Evolutionary conservation across 192 early-diverging fungal species (phyloP).

Genomic region (Coemansia asiatica): DNA sequence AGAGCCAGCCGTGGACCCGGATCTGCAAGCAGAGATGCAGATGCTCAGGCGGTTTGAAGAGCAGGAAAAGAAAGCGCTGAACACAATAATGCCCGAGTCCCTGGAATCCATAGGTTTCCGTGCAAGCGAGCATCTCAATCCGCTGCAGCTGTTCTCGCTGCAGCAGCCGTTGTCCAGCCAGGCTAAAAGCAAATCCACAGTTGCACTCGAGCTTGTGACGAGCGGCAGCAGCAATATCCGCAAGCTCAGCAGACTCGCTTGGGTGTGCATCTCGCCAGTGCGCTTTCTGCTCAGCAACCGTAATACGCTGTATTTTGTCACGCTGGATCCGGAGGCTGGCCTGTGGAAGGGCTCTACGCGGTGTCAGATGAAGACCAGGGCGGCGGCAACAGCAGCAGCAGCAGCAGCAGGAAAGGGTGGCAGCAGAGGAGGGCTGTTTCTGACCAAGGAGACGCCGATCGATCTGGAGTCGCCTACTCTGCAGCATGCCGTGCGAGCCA

Average conservation of each 20-base stretch:
- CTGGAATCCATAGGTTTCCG: background rate
- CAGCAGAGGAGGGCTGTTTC: no score
- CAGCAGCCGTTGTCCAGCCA: background rate
- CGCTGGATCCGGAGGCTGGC: background rate
- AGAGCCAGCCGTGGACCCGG: background rate
- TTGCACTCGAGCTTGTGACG: conserved; percentile 14
- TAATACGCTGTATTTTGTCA: conserved; percentile 14
- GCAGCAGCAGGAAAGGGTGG: no score
- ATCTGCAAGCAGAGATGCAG: background rate
- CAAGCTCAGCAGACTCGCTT: conserved; percentile 19
- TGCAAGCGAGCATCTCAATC: background rate
- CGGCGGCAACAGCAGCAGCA: background rate
- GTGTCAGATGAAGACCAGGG: conserved; percentile 6
- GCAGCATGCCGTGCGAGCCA: background rate
- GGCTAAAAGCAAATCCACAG: background rate
- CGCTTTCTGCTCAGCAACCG: conserved; percentile 18
- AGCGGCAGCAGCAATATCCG: conserved; percentile 27
- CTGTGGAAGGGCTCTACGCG: conserved; percentile 17
- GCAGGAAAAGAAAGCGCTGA: background rate
- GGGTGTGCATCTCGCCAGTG: conserved; percentile 31
- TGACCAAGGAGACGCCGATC: background rate
- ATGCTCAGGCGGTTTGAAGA: background rate
- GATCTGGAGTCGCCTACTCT: background rate
- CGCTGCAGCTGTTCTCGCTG: background rate
- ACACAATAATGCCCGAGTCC: background rate